Conservation (phyloP, 495 filamentous ascomycete genomes). For the Penicillium psychrofluorescens region DNA sequence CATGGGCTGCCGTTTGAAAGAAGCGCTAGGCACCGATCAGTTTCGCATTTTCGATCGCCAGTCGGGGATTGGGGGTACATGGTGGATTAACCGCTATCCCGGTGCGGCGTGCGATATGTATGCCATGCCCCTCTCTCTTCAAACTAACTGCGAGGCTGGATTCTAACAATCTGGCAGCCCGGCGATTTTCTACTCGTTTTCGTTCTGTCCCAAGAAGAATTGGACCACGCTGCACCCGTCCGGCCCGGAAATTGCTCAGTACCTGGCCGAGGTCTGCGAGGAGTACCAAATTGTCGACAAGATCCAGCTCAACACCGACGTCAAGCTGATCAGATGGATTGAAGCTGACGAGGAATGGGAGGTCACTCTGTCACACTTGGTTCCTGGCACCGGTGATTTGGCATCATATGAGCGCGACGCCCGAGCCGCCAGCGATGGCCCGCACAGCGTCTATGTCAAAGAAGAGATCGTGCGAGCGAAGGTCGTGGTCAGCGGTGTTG, state of each 20-base stretch:
- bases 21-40: constrained; percentile 52
- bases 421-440: constrained; percentile 23
- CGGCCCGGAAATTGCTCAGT: constrained; percentile 49
- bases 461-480: constrained; percentile 45
- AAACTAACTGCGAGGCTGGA: too few species aligned
- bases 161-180: constrained; percentile 21
- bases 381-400: constrained; percentile 46
- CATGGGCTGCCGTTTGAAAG: constrained; percentile 55
- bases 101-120: constrained; percentile 50
- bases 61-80: constrained; percentile 58
- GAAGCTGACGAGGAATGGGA: constrained; percentile 51
- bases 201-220: constrained; percentile 49
- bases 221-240: constrained; percentile 52
- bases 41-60: constrained; percentile 59
- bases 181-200: constrained; percentile 56
- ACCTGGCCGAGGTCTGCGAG: constrained; percentile 50
- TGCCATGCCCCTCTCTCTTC: background rate
- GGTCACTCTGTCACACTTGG: constrained; percentile 39
- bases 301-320: constrained; percentile 51
- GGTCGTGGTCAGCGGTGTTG: constrained; percentile 50
- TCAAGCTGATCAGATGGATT: constrained; percentile 38
- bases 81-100: constrained; percentile 62
- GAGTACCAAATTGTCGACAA: constrained; percentile 52
- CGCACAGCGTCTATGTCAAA: constrained; percentile 29
- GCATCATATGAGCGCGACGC: constrained; percentile 21